Evolutionary conservation across 805 yeast genomes (phyloP), one percentile per base, ranked within the genome.

Genomic region (Kodamaea nitidulidarum): DNA sequence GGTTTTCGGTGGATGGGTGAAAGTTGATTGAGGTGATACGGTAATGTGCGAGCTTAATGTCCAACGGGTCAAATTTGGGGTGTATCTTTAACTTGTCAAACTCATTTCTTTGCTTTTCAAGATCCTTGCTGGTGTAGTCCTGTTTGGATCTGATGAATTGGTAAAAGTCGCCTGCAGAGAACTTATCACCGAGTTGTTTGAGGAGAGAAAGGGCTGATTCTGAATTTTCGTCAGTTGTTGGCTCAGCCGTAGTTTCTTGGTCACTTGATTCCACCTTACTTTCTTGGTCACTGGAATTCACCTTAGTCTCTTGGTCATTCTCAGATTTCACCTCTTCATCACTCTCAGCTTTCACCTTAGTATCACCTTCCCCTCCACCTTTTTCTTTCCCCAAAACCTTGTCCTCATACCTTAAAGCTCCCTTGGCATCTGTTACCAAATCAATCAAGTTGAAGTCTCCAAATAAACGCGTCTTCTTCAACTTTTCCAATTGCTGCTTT

Each of bases 141-240:
- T 50, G 40, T 2, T 51, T 43, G 7, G 61, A 49, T 15, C 66
- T 59, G 11, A 80, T 64, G 16, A 72, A 66, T 15, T 80, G 80
- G 47, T 75, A 83, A 54, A 81, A 81, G 56, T 84, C 93, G 3
- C 88, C 90, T 35, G 81, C 72, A 1, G 87, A 80, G 41, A 81
- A 70, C 12, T 71, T 63, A 36, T 69, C 71, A 3, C 78, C 77
- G n/a, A 75, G 48, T 39, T 57, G 61, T 35, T 48, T 50, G 12
- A 71, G 58, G 34, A 59, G 51, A 22, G 56, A 54, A 29, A 67
- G 45, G 7, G 58, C 61, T 15, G 31, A 14, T 32, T 66, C 67
- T n/a, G n/a, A n/a, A 12, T 33, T 11, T 16, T 38, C 41, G 8
- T 25, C 14, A 39, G 44, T 25, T 30, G 38, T 12, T 32, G 37